Base-by-base conservation (phyloP, 371 early-diverging fungal genomes). In the Circinella minor region DNA sequence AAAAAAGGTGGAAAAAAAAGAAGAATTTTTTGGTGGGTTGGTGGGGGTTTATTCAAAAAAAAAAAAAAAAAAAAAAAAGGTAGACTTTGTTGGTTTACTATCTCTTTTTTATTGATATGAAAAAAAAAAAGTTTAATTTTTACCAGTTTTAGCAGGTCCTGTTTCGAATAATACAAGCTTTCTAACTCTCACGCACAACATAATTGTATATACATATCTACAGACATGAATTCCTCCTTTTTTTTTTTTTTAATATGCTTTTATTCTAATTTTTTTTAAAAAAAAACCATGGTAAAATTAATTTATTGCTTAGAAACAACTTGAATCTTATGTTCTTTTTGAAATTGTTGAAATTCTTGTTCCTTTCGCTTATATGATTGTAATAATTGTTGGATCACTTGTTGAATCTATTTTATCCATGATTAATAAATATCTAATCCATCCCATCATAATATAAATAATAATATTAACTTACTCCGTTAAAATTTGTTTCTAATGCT, bases 341-440 rank as follows among this genome's bases (percentile, higher is more conserved):
- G 96, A 73, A 92, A 97, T 36, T 90, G 92, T 65, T 84, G 75
- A 73, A 96, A 91, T 71, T 95, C 95, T 61, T 93, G 90, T 72
- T 98, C 98, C 81, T 93, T 95, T 63, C 89, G 86, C 80, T 96
- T 94, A 81, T 95, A 97, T 55, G 88, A 84, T 63, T 87, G 82
- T 51, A 90, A 80, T 62, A 96, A 78, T 54, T 90, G 92, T 70
- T 90, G 80, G 55, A 96, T 94, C 27, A 95, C 88, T 62, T 83
- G 86, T 49, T 89, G 80, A 72, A 98, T 97, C 85, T 91, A 78
- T 7, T 34, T 57, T 27, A 10, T 57, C 27, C 51, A 51, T n/a
- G 2, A 20, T 27, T 7, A 27, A 1, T 14, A 0, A 55, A 55
- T 34, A 43, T 43, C 3, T 11, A 43, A 43, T 43, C 6, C 11